phyloP scores from a whole-genome alignment of 2,329 filamentous ascomycete genomes.

The Neofusicoccum sp. region DNA sequence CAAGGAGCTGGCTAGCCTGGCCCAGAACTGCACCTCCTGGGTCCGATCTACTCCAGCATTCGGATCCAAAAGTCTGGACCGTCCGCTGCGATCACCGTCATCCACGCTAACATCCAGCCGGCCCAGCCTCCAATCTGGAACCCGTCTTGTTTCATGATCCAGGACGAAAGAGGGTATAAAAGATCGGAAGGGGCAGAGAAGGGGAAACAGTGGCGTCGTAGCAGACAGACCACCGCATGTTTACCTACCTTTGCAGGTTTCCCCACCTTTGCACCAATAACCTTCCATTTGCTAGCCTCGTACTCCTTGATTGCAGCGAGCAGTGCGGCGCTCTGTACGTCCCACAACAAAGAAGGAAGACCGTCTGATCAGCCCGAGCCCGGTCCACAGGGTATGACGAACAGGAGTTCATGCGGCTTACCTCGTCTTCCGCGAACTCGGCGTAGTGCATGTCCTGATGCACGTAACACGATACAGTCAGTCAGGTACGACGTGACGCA shows the following conservation, averaged over 20 bases:
- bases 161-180: background rate
- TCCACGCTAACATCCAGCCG: background rate
- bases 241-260: constrained; percentile 85
- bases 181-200: background rate
- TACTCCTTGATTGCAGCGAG: constrained; percentile 97
- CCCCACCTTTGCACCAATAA: constrained; percentile 92
- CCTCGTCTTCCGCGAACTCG: constrained; percentile 96
- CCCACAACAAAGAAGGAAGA: constrained; percentile 20
- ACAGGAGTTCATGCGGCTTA: constrained; percentile 45
- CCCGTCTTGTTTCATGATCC: background rate
- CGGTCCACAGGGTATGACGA: constrained; percentile 2
- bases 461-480: constrained; percentile 12
- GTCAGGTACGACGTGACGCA: constrained; percentile 4
- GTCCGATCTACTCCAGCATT: background rate
- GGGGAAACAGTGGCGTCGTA: constrained; percentile 3
- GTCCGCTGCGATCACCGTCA: background rate
- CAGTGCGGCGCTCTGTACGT: constrained; percentile 63
- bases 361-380: constrained; percentile 15
- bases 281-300: constrained; percentile 98
- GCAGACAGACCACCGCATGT: constrained; percentile 2
- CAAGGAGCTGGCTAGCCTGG: background rate
- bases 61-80: background rate
- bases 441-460: constrained; percentile 96
- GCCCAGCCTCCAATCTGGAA: background rate
- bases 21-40: background rate